phyloP scores from a whole-genome alignment of 495 filamentous ascomycete species.

The Aspergillus hancockii region DNA sequence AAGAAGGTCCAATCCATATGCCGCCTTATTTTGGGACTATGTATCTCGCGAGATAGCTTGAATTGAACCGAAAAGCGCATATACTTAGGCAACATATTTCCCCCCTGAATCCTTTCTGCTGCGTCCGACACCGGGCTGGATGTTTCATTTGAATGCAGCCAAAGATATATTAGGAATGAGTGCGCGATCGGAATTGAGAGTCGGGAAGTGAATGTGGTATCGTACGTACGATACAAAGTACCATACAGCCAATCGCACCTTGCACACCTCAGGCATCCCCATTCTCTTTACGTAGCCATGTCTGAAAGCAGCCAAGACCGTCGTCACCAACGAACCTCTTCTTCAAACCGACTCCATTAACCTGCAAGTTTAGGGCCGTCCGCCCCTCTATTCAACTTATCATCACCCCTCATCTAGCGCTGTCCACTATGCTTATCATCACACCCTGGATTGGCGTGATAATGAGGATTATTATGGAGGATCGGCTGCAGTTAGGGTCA shows the following conservation, averaged over 20 bases:
- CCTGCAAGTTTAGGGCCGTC: not conserved
- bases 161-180: constrained; percentile 12
- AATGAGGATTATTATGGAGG: constrained; percentile 1
- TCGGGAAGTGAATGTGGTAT: constrained; percentile 2
- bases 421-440: not conserved
- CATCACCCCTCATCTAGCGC: constrained; percentile 10
- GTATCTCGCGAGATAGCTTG: not conserved
- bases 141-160: constrained; percentile 16
- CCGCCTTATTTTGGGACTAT: constrained; percentile 5
- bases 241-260: not conserved
- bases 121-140: constrained; percentile 1
- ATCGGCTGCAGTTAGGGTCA: not conserved
- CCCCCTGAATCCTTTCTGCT: not conserved
- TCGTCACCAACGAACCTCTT: constrained; percentile 4
- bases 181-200: constrained; percentile 14
- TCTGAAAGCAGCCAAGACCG: constrained; percentile 3
- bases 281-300: not conserved
- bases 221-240: not conserved
- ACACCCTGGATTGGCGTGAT: not conserved
- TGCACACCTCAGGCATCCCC: not conserved
- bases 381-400: constrained; percentile 11
- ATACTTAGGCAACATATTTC: not conserved
- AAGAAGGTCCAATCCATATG: constrained; percentile 12
- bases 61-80: not conserved
- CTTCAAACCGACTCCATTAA: not conserved